Evolutionary conservation across 805 yeast species (phyloP).

Genomic region (Isabelozyma pseudorhagii): DNA sequence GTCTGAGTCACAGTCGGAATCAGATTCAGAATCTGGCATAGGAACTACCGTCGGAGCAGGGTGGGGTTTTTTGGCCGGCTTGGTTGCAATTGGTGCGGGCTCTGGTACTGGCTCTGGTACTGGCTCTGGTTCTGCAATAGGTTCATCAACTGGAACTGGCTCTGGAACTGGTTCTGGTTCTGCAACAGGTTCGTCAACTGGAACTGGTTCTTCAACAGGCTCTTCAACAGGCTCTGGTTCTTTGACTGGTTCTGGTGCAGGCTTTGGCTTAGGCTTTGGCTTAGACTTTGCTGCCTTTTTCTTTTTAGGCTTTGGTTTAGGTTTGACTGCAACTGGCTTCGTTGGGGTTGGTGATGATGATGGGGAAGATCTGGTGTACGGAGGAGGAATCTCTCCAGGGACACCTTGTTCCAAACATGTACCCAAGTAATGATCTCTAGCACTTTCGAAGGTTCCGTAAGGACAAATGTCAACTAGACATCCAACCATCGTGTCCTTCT

Average conservation of each 20-base stretch:
- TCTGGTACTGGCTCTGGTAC: not conserved
- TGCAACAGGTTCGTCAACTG: no score
- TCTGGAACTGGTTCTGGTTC: no score
- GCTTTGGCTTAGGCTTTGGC: not conserved
- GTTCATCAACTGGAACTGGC: no score
- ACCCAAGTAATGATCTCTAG: constrained; percentile 48
- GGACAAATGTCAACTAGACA: constrained; percentile 48
- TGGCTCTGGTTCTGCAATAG: not conserved
- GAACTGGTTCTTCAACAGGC: not conserved
- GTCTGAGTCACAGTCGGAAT: constrained; percentile 1
- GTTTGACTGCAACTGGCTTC: constrained; percentile 3
- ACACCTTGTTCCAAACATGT: constrained; percentile 41
- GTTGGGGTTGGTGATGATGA: constrained; percentile 2
- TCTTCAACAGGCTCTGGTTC: constrained; percentile 1
- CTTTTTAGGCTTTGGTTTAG: not conserved
- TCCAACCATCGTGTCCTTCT: constrained; percentile 35
- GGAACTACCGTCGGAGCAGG: constrained; percentile 2
- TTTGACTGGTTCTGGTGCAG: constrained; percentile 1
- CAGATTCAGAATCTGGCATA: constrained; percentile 3
- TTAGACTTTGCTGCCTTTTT: constrained; percentile 3
- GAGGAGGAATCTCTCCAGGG: constrained; percentile 9
- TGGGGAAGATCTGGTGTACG: constrained; percentile 2
- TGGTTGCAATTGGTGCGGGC: no score
- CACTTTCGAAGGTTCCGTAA: constrained; percentile 37
- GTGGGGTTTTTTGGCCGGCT: not conserved